These are phyloP conservation scores for Candida coleopterorum DNA, from an alignment of 805 yeast genomes.

Conservation along the genomic window DNA sequence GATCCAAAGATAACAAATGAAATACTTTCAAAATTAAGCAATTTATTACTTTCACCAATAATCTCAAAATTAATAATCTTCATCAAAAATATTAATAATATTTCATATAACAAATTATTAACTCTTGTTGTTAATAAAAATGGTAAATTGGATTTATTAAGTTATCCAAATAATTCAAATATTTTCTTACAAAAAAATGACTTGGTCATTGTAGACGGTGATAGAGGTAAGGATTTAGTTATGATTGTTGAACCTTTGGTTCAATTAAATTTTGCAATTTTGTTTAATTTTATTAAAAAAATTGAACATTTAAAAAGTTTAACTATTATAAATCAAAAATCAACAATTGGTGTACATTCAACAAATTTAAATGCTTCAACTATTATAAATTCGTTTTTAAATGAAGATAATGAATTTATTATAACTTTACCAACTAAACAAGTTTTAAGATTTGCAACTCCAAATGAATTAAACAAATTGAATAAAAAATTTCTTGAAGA, in stretches of 20 bases:
- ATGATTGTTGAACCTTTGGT: constrained; percentile 65
- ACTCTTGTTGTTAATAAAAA: constrained; percentile 55
- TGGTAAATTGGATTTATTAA: constrained; percentile 65
- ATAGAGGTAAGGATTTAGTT: constrained; percentile 76
- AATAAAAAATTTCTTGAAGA: constrained; percentile 67
- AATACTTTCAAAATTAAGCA: constrained; percentile 23
- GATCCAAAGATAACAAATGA: constrained; percentile 21
- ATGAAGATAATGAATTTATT: constrained; percentile 57
- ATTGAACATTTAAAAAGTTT: constrained; percentile 60
- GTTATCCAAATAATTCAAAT: constrained; percentile 63
- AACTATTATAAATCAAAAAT: constrained; percentile 22
- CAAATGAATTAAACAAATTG: constrained; percentile 60
- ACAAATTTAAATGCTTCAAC: constrained; percentile 28
- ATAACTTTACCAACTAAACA: constrained; percentile 72
- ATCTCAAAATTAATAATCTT: constrained; percentile 31
- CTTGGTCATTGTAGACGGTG: constrained; percentile 77
- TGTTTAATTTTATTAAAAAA: constrained; percentile 71
- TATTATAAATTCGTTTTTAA: constrained; percentile 35
- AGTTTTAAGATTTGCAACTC: constrained; percentile 70
- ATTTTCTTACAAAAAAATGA: constrained; percentile 55
- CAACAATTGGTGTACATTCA: constrained; percentile 35
- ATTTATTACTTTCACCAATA: constrained; percentile 22
- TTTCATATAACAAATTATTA: constrained; percentile 35
- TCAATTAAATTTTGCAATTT: constrained; percentile 58
- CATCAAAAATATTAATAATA: constrained; percentile 37